phyloP scores from a whole-genome alignment of 2,329 filamentous ascomycete genomes.

The Monosporascus sp. region DNA sequence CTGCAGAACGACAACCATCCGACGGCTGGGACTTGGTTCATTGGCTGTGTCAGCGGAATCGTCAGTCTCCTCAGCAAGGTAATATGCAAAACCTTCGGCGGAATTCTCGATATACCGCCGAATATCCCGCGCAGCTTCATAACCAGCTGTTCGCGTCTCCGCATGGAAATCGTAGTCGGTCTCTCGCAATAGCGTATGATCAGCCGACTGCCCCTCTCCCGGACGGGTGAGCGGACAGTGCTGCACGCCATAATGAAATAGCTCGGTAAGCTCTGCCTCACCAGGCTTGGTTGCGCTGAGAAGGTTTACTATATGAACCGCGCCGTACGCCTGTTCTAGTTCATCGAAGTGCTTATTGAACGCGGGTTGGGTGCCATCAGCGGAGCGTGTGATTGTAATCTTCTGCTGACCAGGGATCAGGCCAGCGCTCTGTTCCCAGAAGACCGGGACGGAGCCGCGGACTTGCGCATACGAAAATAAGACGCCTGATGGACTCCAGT shows the following conservation, averaged over 20 bases:
- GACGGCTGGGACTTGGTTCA: conserved; percentile 31
- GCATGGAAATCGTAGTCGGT: conserved; percentile 97
- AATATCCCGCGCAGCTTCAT: conserved; percentile 86
- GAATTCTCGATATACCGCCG: conserved; percentile 71
- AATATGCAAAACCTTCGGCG: conserved; percentile 88
- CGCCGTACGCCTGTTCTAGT: conserved; percentile 82
- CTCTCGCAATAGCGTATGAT: conserved; percentile 69
- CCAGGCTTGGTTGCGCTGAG: conserved; percentile 85
- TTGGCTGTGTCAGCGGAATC: conserved; percentile 40
- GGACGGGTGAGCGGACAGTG: conserved; percentile 66
- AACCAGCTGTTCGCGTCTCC: conserved; percentile 82
- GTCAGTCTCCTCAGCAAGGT: conserved; percentile 68
- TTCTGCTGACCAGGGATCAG: conserved; percentile 91
- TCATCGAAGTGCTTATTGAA: conserved; percentile 93
- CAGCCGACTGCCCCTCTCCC: conserved; percentile 50
- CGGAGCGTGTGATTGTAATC: conserved; percentile 81
- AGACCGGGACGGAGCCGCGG: conserved; percentile 87
- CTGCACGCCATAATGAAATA: conserved; percentile 73
- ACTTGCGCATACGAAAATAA: conserved; percentile 93
- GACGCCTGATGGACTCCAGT: conserved; percentile 72
- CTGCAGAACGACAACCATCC: conserved; percentile 68
- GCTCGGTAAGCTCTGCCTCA: conserved; percentile 75
- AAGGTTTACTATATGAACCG: conserved; percentile 87
- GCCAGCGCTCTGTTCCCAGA: conserved; percentile 92
- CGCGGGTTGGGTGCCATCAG: conserved; percentile 86